Evolutionary conservation across 2,329 filamentous ascomycete genomes (phyloP).

Genomic region (Aspergillus intermedius): DNA sequence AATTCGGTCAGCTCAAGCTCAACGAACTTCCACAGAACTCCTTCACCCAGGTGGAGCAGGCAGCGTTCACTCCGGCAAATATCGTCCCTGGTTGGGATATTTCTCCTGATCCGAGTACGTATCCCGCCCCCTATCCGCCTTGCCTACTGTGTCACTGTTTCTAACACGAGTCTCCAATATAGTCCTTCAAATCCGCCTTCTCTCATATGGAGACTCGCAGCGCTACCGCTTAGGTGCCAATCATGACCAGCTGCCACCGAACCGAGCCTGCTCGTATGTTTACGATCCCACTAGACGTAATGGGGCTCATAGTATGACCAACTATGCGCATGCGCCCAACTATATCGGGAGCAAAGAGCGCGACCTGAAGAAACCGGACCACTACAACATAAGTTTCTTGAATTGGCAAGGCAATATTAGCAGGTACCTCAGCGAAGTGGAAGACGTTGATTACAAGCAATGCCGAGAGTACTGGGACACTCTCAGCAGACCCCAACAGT

Average conservation of each 20-base stretch:
- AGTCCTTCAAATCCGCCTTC: conserved; percentile 12
- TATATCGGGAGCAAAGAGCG: neutral
- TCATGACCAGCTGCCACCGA: conserved; percentile 9
- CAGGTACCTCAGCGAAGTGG: neutral
- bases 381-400: neutral
- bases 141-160: neutral
- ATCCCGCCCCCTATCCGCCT: neutral
- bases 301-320: neutral
- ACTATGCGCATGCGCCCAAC: neutral
- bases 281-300: neutral
- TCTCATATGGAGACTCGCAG: conserved; percentile 11
- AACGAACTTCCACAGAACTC: conserved; percentile 1
- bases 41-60: too few species aligned
- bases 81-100: conserved; percentile 4
- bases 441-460: neutral
- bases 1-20: conserved; percentile 13
- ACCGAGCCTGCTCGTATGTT: conserved; percentile 1
- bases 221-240: conserved; percentile 12
- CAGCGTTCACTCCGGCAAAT: too few species aligned
- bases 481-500: neutral
- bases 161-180: neutral
- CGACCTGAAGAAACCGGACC: neutral
- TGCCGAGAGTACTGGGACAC: neutral
- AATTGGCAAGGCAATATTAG: neutral
- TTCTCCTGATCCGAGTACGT: conserved; percentile 3